Conservation (phyloP, 176 grass and related monocot species). For the Ananas comosus region DNA sequence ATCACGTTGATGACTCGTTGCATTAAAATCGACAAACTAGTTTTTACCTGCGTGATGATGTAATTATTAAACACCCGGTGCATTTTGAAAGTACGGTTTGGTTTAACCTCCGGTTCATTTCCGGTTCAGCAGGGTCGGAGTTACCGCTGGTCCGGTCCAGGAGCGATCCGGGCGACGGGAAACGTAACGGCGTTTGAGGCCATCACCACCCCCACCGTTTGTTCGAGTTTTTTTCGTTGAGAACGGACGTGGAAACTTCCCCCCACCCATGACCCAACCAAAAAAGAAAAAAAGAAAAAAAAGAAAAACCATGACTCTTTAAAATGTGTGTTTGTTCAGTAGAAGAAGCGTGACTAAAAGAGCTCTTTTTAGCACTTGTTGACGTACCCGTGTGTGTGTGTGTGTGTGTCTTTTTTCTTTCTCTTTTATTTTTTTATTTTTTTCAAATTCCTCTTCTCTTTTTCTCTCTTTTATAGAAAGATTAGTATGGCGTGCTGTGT, state of each 20-base stretch:
- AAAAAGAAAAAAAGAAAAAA: neutral
- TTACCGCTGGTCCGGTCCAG: conserved; percentile 39
- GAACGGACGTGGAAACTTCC: conserved; percentile 30
- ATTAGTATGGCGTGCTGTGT: too few species aligned
- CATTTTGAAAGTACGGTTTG: too few species aligned
- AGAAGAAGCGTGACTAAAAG: conserved; percentile 29
- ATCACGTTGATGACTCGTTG: too few species aligned
- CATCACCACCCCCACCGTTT: neutral
- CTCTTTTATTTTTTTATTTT: neutral
- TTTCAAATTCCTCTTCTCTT: neutral
- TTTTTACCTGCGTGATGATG: too few species aligned
- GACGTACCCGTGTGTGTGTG: neutral
- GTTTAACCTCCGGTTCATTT: neutral
- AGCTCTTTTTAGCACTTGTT: neutral
- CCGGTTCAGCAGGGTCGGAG: conserved; percentile 40
- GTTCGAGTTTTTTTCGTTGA: conserved; percentile 8
- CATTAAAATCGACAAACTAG: too few species aligned
- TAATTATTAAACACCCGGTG: too few species aligned
- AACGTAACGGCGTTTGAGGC: neutral
- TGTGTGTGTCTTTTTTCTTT: neutral
- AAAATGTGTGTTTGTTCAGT: conserved; percentile 13
- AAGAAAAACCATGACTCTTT: conserved; percentile 9
- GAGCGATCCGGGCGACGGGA: conserved; percentile 48
- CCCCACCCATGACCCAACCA: conserved; percentile 1
- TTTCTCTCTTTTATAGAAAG: too few species aligned